A percentile compares a stretch with the other conserved stretches of the same genome.
These are phyloP conservation scores for Amanita pseudoporphyria DNA, from an alignment of 768 basidiomycete species.

Conservation along the genomic window DNA sequence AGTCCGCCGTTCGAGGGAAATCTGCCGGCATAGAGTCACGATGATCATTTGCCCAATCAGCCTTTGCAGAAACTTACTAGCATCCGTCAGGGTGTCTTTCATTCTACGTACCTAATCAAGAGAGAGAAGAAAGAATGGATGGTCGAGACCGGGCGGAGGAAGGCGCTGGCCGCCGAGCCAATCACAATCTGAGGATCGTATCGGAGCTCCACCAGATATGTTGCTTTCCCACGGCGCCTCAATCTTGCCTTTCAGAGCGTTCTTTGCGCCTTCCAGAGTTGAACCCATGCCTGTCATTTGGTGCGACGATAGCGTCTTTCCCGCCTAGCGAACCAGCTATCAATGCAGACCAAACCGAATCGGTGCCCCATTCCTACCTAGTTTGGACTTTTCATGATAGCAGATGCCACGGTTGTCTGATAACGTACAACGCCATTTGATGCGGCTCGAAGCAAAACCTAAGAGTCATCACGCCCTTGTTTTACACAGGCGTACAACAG, in stretches of 20 bases:
- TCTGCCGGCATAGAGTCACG: constrained; percentile 29
- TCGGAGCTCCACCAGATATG: background rate
- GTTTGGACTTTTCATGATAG: background rate
- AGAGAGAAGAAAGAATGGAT: background rate
- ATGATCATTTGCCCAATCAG: background rate
- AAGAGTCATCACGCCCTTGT: too few relatives aligned
- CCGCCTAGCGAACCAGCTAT: background rate
- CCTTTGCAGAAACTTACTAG: constrained; percentile 38
- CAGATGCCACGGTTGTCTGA: background rate
- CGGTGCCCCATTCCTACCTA: background rate
- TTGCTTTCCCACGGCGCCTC: background rate
- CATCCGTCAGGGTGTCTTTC: constrained; percentile 56
- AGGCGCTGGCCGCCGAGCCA: background rate
- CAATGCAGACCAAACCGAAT: background rate
- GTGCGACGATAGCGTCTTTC: background rate
- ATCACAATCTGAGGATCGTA: background rate
- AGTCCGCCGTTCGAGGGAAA: constrained; percentile 66
- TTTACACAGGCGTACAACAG: background rate
- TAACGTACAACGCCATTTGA: too few relatives aligned
- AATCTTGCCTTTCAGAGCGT: background rate
- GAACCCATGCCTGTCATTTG: constrained; percentile 1
- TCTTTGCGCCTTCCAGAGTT: background rate
- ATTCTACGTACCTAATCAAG: constrained; percentile 22
- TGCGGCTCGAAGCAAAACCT: too few relatives aligned
- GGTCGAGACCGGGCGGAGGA: background rate